Evolutionary conservation across 257 asterid genomes (phyloP), one percentile per base, ranked within the genome.

Genomic region (Solanum paucissectum): DNA sequence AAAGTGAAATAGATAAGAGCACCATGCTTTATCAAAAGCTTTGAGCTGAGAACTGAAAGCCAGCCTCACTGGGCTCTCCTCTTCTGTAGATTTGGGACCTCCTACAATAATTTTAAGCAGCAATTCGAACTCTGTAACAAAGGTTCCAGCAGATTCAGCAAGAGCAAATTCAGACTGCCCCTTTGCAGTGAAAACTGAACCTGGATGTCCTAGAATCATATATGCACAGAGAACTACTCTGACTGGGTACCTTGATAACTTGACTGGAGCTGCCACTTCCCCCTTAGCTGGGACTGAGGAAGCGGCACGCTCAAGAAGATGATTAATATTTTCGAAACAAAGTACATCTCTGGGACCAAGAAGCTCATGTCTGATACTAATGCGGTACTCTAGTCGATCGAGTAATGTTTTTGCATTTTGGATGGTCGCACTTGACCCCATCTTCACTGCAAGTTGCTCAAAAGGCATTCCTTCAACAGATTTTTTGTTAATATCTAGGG

Each of bases 21-120:
- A 76, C 90, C 90, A 88, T 77, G 90, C 90, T 76, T 86, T 64
- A 85, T 88, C 90, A 77, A 88, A 88, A 62, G 88, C 81, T 74
- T 86, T 75, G 44, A 85, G 83, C 88, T 88, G 90, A 82, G 88
- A 76, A 55, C 74, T 76, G 25, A 88, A 88, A 76, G 82, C 83
- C 81, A 62, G 69, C 23, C n/a, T 42, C 7, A 10, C 71, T 62
- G 83, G 44, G 36, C 52, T 74, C 76, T 85, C 88, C 40, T 42
- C 85, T 58, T 23, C 20, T 38, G 88, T 36, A 46, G 83, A 74
- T 68, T 18, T 77, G 23, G 86, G 62, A 74, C 87, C 69, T 85
- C 74, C 86, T 37, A 88, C 66, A 74, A 88, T 77, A 36, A 77
- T 86, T 85, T 86, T 85, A 74, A 86, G 64, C 88, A 88, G 83